phyloP scores from a whole-genome alignment of 768 basidiomycete genomes.

The Neoboletus subvelutipes region DNA sequence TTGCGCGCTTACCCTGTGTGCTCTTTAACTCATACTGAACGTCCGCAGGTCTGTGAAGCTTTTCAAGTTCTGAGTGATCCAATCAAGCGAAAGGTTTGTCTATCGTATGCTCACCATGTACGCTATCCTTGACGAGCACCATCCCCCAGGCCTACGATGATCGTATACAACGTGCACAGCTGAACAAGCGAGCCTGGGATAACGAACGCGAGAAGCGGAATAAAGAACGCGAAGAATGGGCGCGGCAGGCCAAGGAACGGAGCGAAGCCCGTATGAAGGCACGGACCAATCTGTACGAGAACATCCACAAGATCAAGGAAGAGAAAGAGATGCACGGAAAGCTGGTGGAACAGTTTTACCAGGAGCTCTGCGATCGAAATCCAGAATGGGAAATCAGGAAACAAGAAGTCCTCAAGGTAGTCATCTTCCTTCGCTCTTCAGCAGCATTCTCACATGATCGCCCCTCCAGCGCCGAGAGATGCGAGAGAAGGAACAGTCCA shows the following conservation, averaged over 20 bases:
- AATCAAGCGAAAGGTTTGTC: constrained; percentile 51
- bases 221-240: constrained; percentile 56
- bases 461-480: constrained; percentile 29
- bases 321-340: constrained; percentile 40
- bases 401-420: constrained; percentile 50
- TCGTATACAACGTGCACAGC: constrained; percentile 33
- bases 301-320: constrained; percentile 40
- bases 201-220: constrained; percentile 43
- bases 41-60: constrained; percentile 56
- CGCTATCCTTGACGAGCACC: not conserved
- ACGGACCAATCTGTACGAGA: constrained; percentile 37
- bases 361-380: constrained; percentile 51
- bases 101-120: not conserved
- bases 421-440: constrained; percentile 10
- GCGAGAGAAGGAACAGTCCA: constrained; percentile 28
- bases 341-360: constrained; percentile 54
- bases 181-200: constrained; percentile 28
- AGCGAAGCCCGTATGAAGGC: constrained; percentile 51
- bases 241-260: constrained; percentile 46
- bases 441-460: constrained; percentile 5
- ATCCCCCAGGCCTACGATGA: constrained; percentile 47
- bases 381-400: constrained; percentile 64
- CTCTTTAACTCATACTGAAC: constrained; percentile 21
- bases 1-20: constrained; percentile 18
- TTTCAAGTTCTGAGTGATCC: constrained; percentile 59